Evolutionary conservation across 345 rosid genomes (phyloP).

Genomic region (Eutrema yunnanense): DNA sequence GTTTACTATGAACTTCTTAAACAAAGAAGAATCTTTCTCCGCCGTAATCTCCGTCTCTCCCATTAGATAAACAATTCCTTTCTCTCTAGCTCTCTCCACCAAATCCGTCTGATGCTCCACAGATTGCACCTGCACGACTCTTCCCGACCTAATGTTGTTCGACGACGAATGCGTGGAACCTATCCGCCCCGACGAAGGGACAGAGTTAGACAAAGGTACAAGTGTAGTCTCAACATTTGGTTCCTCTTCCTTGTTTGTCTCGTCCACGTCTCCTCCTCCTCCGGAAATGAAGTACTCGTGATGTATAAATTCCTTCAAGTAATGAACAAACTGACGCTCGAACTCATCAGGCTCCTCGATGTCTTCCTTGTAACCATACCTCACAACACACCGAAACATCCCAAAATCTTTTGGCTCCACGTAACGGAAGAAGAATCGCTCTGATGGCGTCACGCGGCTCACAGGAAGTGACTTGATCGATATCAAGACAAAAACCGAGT

Average conservation of each 20-base stretch:
- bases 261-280: constrained; percentile 22
- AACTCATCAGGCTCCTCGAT: constrained; percentile 38
- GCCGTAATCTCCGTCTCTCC: constrained; percentile 69
- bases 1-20: constrained; percentile 60
- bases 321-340: constrained; percentile 43
- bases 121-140: neutral
- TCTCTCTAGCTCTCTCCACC: constrained; percentile 53
- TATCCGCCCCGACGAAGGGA: constrained; percentile 40
- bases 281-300: constrained; percentile 34
- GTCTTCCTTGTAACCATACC: constrained; percentile 60
- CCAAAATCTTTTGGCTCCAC: constrained; percentile 51
- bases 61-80: constrained; percentile 55
- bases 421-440: constrained; percentile 64
- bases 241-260: constrained; percentile 35
- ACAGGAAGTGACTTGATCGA: constrained; percentile 62
- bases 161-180: constrained; percentile 30
- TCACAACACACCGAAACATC: constrained; percentile 68
- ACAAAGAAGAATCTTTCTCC: constrained; percentile 36
- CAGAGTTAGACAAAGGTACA: constrained; percentile 18
- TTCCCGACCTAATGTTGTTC: constrained; percentile 1
- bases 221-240: neutral
- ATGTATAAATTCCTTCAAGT: constrained; percentile 50
- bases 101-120: constrained; percentile 49
- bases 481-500: constrained; percentile 59
- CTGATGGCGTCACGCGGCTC: constrained; percentile 39